Conservation (phyloP, 495 filamentous ascomycete species). For the Talaromyces borbonicus region DNA sequence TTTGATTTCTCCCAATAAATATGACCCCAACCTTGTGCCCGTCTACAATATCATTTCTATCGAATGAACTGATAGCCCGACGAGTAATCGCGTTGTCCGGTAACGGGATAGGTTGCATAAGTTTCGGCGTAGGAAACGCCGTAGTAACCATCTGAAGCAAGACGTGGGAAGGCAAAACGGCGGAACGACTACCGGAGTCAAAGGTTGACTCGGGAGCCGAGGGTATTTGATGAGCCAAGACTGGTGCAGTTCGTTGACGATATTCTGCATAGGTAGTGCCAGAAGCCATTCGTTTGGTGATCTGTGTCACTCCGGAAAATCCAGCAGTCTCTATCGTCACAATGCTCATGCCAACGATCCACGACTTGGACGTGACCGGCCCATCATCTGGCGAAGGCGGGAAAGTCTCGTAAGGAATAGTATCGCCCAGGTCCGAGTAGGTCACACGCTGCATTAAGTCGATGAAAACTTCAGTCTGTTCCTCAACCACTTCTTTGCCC, state of each 20-base stretch:
- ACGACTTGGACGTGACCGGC: conserved; percentile 61
- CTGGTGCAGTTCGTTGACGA: conserved; percentile 58
- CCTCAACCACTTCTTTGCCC: conserved; percentile 69
- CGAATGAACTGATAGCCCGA: conserved; percentile 70
- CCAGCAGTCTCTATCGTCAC: conserved; percentile 74
- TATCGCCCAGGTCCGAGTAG: conserved; percentile 67
- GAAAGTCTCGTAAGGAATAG: conserved; percentile 38
- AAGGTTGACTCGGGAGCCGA: conserved; percentile 36
- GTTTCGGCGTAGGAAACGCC: conserved; percentile 59
- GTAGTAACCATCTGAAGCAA: conserved; percentile 59
- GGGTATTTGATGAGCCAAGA: conserved; percentile 56
- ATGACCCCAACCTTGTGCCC: conserved; percentile 92
- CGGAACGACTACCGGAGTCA: conserved; percentile 25
- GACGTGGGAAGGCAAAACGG: conserved; percentile 69
- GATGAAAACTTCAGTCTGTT: conserved; percentile 86
- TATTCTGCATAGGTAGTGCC: conserved; percentile 71
- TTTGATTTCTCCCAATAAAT: conserved; percentile 80
- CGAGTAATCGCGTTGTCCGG: conserved; percentile 73
- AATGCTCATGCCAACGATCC: conserved; percentile 81
- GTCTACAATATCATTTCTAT: conserved; percentile 83
- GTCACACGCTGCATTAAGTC: conserved; percentile 93
- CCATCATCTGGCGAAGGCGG: conserved; percentile 58
- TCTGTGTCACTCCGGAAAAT: conserved; percentile 62
- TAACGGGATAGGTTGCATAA: conserved; percentile 63
- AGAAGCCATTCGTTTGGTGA: conserved; percentile 76